Conservation (phyloP, 176 grass and related monocot species). For the Poa pratensis region DNA sequence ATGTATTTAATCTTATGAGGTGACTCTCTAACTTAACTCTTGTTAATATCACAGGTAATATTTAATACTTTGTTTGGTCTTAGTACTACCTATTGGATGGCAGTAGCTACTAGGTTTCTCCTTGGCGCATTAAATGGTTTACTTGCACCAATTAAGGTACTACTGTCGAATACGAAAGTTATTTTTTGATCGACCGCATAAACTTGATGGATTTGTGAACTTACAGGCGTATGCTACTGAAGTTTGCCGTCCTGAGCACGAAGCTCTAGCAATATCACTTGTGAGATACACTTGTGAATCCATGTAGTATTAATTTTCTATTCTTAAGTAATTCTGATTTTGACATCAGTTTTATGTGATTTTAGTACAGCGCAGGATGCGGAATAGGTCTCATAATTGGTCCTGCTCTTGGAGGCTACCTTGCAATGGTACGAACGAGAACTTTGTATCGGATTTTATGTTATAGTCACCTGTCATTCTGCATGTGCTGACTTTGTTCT, state of each 20-base stretch:
- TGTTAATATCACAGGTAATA: constrained; percentile 61
- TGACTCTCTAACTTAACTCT: constrained; percentile 22
- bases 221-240: constrained; percentile 89
- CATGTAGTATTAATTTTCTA: not conserved
- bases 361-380: constrained; percentile 79
- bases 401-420: constrained; percentile 88
- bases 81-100: constrained; percentile 92
- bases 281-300: constrained; percentile 43
- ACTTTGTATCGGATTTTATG: not conserved
- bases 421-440: constrained; percentile 63
- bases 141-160: constrained; percentile 92
- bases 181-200: not conserved
- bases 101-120: constrained; percentile 80
- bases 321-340: constrained; percentile 11
- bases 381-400: constrained; percentile 86
- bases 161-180: not conserved
- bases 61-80: constrained; percentile 93
- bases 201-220: constrained; percentile 7
- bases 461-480: constrained; percentile 18
- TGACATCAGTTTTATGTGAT: constrained; percentile 32
- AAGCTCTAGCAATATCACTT: constrained; percentile 83
- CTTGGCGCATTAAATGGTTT: constrained; percentile 88
- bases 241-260: constrained; percentile 82
- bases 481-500: constrained; percentile 4
- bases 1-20: not conserved